Conservation (phyloP, 192 early-diverging fungal genomes). For the Coemansia sp. region DNA sequence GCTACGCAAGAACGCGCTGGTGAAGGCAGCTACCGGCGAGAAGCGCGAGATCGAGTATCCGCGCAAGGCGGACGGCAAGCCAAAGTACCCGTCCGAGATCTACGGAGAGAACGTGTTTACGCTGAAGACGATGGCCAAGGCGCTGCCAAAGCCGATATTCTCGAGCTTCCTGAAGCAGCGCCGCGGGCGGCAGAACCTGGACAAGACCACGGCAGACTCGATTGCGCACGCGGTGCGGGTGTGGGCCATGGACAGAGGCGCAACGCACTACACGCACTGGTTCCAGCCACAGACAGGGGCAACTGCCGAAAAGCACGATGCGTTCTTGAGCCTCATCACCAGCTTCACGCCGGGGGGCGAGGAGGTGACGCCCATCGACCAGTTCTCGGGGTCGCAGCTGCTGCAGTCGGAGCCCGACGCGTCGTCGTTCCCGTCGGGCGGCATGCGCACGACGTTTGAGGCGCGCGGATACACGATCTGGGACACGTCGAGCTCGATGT, state of each 20-base stretch:
- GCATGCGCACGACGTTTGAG: conserved; percentile 97
- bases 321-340: conserved; percentile 88
- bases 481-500: conserved; percentile 97
- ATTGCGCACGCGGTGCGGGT: conserved; percentile 97
- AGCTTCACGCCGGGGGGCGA: conserved; percentile 79
- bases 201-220: conserved; percentile 93
- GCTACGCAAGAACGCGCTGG: conserved; percentile 59
- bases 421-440: conserved; percentile 98
- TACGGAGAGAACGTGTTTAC: conserved; percentile 95
- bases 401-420: conserved; percentile 99
- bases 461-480: conserved; percentile 99
- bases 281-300: conserved; percentile 99
- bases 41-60: conserved; percentile 80
- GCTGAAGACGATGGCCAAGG: conserved; percentile 81
- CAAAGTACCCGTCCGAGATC: conserved; percentile 82
- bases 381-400: conserved; percentile 95
- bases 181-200: conserved; percentile 82
- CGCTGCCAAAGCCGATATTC: conserved; percentile 94
- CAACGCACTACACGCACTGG: conserved; percentile 99
- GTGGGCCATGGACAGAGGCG: conserved; percentile 97
- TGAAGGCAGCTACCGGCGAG: conserved; percentile 62
- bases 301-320: conserved; percentile 99
- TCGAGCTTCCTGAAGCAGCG: conserved; percentile 91
- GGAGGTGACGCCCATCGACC: conserved; percentile 84
- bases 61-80: conserved; percentile 64